phyloP scores from a whole-genome alignment of 148 eudicot species.

The Silene latifolia region DNA sequence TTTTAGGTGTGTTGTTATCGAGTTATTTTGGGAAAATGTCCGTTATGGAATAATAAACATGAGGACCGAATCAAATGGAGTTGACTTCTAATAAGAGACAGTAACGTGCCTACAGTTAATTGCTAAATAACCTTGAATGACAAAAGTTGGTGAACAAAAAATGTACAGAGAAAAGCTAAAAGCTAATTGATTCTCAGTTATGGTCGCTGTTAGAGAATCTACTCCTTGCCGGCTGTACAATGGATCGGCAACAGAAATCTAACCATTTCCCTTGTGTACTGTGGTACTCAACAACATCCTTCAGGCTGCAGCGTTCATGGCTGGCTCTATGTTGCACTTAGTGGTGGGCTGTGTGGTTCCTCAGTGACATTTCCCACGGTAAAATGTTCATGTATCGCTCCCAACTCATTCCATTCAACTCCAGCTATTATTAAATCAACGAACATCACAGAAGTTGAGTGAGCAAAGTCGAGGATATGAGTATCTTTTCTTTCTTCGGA shows the following conservation, averaged over 20 bases:
- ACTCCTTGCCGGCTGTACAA: slow-evolving; percentile 17
- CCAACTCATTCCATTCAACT: slow-evolving; percentile 65
- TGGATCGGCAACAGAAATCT: slow-evolving; percentile 6
- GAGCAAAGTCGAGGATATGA: slow-evolving; percentile 9
- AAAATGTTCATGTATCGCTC: slow-evolving; percentile 40
- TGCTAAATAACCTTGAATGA: background rate
- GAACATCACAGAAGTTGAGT: slow-evolving; percentile 37
- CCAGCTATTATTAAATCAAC: slow-evolving; percentile 34
- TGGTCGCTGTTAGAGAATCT: background rate
- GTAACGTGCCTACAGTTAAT: no score
- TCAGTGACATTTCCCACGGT: no score
- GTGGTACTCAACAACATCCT: background rate
- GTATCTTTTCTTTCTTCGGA: no score
- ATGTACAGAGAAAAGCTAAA: slow-evolving; percentile 22
- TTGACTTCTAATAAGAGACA: no score
- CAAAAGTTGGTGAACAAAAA: background rate
- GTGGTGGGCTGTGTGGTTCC: slow-evolving; percentile 51
- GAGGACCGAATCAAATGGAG: no score
- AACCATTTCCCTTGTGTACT: slow-evolving; percentile 4
- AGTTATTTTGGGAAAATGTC: no score
- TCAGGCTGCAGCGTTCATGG: background rate
- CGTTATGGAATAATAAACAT: no score
- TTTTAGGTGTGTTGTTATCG: no score
- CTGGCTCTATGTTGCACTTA: slow-evolving; percentile 16
- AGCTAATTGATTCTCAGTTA: background rate